Conservation (phyloP, 371 early-diverging fungal species). For the Nematocida sp. region DNA sequence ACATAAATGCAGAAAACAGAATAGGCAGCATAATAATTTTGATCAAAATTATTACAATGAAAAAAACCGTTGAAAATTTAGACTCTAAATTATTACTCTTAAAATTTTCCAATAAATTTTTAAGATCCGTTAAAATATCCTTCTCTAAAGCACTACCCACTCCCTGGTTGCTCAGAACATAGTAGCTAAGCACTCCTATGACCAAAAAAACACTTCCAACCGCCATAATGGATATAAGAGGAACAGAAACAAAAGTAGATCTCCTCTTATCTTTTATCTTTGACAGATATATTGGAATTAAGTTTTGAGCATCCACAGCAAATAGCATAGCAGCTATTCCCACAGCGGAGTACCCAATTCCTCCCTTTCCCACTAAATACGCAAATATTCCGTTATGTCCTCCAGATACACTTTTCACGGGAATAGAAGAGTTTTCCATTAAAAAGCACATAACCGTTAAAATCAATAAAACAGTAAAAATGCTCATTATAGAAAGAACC, state of each 20-base stretch:
- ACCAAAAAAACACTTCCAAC: neutral
- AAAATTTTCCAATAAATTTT: neutral
- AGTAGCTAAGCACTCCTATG: neutral
- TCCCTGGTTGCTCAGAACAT: too few species aligned
- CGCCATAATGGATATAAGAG: neutral
- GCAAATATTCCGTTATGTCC: neutral
- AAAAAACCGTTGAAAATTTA: neutral
- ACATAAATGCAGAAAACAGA: neutral
- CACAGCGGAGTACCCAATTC: too few species aligned
- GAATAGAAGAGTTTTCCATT: neutral
- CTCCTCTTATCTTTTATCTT: neutral
- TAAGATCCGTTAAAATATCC: neutral
- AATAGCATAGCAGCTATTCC: conserved; percentile 1
- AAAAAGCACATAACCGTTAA: neutral
- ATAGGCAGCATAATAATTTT: neutral
- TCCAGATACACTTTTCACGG: neutral
- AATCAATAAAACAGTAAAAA: neutral
- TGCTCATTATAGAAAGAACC: neutral
- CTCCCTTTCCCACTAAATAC: too few species aligned
- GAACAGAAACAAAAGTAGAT: neutral
- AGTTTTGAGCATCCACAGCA: neutral
- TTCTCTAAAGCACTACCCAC: neutral
- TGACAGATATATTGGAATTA: conserved; percentile 3
- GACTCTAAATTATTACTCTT: neutral
- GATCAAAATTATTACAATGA: neutral